A percentile compares a stretch with the other conserved stretches of the same genome.
Evolutionary conservation across 139 green algal genomes (phyloP).

Genomic region (Asterochloris erici): DNA sequence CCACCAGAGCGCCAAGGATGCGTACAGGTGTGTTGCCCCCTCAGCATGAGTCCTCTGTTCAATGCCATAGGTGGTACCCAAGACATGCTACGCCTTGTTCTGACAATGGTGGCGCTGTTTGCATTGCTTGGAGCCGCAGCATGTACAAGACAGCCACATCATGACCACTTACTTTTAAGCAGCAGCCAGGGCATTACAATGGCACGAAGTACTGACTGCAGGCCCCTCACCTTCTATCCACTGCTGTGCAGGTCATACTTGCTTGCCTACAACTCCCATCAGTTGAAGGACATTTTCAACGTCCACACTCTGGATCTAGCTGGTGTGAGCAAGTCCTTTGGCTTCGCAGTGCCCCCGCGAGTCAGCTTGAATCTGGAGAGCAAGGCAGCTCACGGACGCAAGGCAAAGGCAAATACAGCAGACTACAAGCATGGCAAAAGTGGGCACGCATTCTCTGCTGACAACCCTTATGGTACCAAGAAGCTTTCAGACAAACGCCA

Average conservation of each 20-base stretch:
- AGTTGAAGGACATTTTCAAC: constrained; percentile 97
- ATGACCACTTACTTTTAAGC: constrained; percentile 27
- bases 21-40: constrained; percentile 34
- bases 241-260: constrained; percentile 66
- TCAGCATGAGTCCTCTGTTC: no score
- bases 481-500: constrained; percentile 69
- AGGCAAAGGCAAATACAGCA: constrained; percentile 42
- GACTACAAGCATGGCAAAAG: constrained; percentile 36
- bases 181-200: no score
- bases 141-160: constrained; percentile 11
- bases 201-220: no score
- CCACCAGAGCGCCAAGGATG: constrained; percentile 78
- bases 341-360: constrained; percentile 82
- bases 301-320: constrained; percentile 91
- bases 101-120: neutral
- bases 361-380: constrained; percentile 81
- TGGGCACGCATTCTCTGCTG: constrained; percentile 82
- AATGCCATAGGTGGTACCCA: no score
- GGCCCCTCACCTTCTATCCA: neutral
- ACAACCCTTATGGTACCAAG: constrained; percentile 84
- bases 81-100: neutral
- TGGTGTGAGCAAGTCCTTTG: constrained; percentile 89
- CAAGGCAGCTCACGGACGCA: constrained; percentile 67
- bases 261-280: constrained; percentile 95
- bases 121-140: neutral